phyloP scores from a whole-genome alignment of 2,329 filamentous ascomycete genomes.

The Aspergillus piperis region DNA sequence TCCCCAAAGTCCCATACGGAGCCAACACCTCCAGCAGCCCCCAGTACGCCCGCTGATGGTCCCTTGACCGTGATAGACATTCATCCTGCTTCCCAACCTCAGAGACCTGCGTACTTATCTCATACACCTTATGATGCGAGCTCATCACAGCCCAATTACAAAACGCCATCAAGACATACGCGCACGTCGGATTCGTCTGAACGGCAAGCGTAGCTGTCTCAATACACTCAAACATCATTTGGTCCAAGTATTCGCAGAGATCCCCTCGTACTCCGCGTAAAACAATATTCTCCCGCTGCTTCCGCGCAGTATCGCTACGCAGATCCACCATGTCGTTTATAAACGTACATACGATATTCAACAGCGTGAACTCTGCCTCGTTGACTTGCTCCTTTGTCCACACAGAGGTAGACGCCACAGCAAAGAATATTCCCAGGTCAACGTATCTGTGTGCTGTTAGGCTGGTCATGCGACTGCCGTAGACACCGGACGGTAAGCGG shows the following conservation, averaged over 20 bases:
- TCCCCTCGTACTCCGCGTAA: constrained; percentile 19
- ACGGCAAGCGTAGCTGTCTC: constrained; percentile 6
- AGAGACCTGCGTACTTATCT: constrained; percentile 8
- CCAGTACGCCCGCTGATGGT: constrained; percentile 7
- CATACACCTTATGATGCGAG: constrained; percentile 27
- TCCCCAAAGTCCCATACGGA: constrained; percentile 19
- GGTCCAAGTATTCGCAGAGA: constrained; percentile 21
- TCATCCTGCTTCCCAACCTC: not conserved
- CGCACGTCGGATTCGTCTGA: constrained; percentile 6
- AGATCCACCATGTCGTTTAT: constrained; percentile 25
- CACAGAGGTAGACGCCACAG: constrained; percentile 21
- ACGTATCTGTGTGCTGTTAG: constrained; percentile 19
- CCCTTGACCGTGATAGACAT: constrained; percentile 12
- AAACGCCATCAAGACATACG: constrained; percentile 21
- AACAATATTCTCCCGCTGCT: constrained; percentile 23
- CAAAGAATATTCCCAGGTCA: constrained; percentile 20
- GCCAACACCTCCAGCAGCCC: constrained; percentile 15
- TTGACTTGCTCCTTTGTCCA: constrained; percentile 14
- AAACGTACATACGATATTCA: constrained; percentile 16
- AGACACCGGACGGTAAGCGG: constrained; percentile 15
- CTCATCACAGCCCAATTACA: constrained; percentile 27
- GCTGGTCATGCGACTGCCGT: constrained; percentile 25
- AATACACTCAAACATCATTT: constrained; percentile 9
- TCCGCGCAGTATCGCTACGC: constrained; percentile 23
- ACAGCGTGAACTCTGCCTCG: constrained; percentile 11